Conservation (phyloP, 2,329 filamentous ascomycete species). For the Thielaviopsis cerberus region DNA sequence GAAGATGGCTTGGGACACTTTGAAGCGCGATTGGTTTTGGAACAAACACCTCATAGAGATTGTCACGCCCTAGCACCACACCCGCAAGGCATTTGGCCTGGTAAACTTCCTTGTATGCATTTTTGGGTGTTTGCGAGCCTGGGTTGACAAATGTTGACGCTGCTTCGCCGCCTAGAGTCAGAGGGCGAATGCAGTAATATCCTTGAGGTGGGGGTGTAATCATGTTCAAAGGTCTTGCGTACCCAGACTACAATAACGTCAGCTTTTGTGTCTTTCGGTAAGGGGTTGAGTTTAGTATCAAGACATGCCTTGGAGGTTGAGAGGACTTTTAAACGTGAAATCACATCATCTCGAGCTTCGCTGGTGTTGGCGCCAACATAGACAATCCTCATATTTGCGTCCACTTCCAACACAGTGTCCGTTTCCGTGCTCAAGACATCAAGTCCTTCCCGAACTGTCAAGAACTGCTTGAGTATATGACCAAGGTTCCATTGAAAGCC, state of each 20-base stretch:
- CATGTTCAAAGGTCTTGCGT: neutral
- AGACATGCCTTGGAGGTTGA: neutral
- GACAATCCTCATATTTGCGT: neutral
- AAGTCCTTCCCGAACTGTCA: conserved; percentile 2
- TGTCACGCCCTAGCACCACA: neutral
- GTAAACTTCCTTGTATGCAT: neutral
- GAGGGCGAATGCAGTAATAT: neutral
- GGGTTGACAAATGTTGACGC: neutral
- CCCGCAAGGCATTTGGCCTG: neutral
- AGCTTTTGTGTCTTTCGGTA: neutral
- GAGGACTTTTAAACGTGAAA: neutral
- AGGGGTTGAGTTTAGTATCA: neutral
- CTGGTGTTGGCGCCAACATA: neutral
- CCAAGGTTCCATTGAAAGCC: neutral
- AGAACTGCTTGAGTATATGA: conserved; percentile 3
- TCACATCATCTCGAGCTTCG: neutral
- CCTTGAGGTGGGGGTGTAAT: neutral
- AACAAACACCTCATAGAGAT: neutral
- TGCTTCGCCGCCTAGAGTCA: neutral
- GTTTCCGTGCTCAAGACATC: neutral
- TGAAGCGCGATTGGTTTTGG: too few species aligned
- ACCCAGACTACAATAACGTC: neutral
- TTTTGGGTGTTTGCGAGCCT: neutral
- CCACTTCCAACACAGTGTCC: neutral
- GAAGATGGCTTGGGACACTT: neutral